phyloP scores from a whole-genome alignment of 164 flowering plant genomes.

The Protea cynaroides region DNA sequence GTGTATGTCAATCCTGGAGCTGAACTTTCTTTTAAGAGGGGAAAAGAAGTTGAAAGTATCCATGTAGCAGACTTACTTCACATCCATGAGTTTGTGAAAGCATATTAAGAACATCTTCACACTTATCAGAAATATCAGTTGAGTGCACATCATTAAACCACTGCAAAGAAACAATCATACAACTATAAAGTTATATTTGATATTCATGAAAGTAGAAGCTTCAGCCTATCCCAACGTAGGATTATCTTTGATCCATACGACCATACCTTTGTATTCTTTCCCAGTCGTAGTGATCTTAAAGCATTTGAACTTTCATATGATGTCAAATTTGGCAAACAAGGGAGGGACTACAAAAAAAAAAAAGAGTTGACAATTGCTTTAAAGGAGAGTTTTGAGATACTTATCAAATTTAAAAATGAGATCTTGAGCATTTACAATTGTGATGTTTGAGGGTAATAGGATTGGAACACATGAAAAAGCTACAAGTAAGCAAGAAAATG shows the following conservation, averaged over 20 bases:
- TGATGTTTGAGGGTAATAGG: not conserved
- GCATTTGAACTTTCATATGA: conserved; percentile 32
- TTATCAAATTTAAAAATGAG: not conserved
- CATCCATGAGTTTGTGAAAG: conserved; percentile 59
- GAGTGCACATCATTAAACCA: conserved; percentile 94
- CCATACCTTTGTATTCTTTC: conserved; percentile 77
- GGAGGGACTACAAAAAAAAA: conserved; percentile 51
- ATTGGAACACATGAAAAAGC: not conserved
- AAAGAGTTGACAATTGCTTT: not conserved
- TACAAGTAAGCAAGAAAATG: not conserved
- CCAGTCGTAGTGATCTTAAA: conserved; percentile 58
- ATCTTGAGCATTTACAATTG: not conserved
- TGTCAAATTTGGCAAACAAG: conserved; percentile 70
- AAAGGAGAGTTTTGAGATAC: not conserved
- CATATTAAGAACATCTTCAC: conserved; percentile 65
- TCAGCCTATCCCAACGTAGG: conserved; percentile 3
- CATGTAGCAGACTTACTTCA: conserved; percentile 40
- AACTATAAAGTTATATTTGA: not conserved
- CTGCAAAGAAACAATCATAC: conserved; percentile 38
- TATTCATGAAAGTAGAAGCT: not conserved
- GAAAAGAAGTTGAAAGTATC: not conserved
- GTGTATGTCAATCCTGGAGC: not conserved
- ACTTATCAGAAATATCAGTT: conserved; percentile 70
- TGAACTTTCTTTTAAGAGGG: not conserved
- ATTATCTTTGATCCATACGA: conserved; percentile 28